Evolutionary conservation across 495 filamentous ascomycete species (phyloP), one percentile per base, ranked within the genome.

Genomic region (Neurospora sp.): DNA sequence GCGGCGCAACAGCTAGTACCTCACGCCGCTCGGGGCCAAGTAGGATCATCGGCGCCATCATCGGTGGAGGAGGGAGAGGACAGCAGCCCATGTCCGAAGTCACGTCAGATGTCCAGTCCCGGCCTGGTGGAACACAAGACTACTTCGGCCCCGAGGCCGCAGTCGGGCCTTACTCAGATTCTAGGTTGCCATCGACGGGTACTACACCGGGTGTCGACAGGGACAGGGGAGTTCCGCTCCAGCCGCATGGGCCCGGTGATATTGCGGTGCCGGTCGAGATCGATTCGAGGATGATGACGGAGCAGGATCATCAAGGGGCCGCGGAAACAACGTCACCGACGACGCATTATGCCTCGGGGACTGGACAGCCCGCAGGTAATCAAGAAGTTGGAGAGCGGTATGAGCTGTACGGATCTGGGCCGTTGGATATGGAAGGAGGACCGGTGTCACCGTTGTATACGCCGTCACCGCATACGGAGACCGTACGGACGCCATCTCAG

Each of bases 251-350:
- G 4, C 80, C 80, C 27, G 74, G 72, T 10, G 80, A 81, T 70
- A 79, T 81, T n/a, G 73, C 76, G 4, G 78, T 71, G 71, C 76
- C 81, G 8, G 79, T 82, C 2, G 81, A 82, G 76, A 76, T 82
- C 27, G 81, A 79, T 37, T 78, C 79, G 42, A 42, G 72, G 40
- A 45, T 61, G 68, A 73, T 69, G 20, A 40, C 53, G 1, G 70
- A 70, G 1, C 37, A 78, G 48, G 69, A 72, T 42, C 79, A 79
- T 8, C 73, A 80, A 10, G 73, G 71, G 17, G 76, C 76, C 20
- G 74, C 69, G 8, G 76, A 78, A 65, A 78, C 79, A 17, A 72
- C 75, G 8, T 76, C 71, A 70, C 75, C 79, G 4, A 79, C 81
- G 77, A 76, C 81, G 35, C 78, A 79, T 38, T 77, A 78, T 40